phyloP scores from a whole-genome alignment of 129 eudicot species.

The Solidago caesia region DNA sequence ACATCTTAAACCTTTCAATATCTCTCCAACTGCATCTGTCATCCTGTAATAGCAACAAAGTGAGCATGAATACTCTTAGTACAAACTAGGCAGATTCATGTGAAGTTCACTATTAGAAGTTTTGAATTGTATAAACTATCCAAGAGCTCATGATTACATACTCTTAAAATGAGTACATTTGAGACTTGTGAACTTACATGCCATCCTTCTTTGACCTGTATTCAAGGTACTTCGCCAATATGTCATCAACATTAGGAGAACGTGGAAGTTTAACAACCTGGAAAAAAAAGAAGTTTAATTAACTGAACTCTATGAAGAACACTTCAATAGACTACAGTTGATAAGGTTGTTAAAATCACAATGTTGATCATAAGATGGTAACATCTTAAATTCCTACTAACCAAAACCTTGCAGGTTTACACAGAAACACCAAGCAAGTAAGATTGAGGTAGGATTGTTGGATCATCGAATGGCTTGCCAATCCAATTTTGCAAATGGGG shows the following conservation, averaged over 20 bases:
- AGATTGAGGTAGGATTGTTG: too few species aligned
- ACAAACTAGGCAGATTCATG: background rate
- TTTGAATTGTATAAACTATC: background rate
- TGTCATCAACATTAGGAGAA: constrained; percentile 84
- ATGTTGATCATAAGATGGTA: too few species aligned
- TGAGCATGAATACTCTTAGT: background rate
- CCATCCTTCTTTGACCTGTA: constrained; percentile 84
- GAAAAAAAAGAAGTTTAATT: background rate
- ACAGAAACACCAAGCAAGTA: too few species aligned
- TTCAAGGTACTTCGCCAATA: constrained; percentile 83
- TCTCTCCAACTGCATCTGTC: constrained; percentile 68
- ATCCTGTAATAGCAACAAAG: constrained; percentile 42
- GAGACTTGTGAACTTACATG: constrained; percentile 52
- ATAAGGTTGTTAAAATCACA: too few species aligned
- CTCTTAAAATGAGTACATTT: constrained; percentile 5
- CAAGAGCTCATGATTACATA: background rate
- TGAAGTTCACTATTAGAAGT: background rate
- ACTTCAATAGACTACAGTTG: background rate
- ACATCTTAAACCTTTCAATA: constrained; percentile 73
- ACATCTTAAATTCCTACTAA: too few species aligned
- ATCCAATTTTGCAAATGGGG: too few species aligned
- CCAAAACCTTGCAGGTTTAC: too few species aligned
- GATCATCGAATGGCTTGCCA: too few species aligned
- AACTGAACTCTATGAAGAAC: background rate
- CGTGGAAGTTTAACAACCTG: constrained; percentile 95